Conservation (phyloP, 176 grass and related monocot species). For the Paspalum vaginatum region DNA sequence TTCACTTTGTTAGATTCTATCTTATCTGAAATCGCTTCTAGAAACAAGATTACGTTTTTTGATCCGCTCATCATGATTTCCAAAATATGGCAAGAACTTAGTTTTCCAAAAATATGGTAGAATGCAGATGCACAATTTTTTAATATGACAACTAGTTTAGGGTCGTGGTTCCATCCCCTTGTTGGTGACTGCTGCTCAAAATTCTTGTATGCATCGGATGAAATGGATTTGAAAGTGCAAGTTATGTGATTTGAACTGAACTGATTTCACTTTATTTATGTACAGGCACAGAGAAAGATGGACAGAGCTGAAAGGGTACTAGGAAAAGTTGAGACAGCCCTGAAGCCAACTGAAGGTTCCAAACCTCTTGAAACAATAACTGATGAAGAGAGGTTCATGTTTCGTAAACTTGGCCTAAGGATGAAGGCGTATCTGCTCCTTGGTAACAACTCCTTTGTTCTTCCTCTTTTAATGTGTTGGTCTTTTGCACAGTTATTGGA, state of each 20-base stretch:
- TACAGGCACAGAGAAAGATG: conserved; percentile 78
- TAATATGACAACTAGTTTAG: background rate
- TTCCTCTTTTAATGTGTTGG: background rate
- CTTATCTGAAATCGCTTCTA: background rate
- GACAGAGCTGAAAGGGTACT: conserved; percentile 75
- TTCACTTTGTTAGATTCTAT: conserved; percentile 21
- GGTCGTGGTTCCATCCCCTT: too few species aligned
- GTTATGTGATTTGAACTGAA: conserved; percentile 25
- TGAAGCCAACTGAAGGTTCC: conserved; percentile 65
- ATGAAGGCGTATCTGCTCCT: conserved; percentile 96
- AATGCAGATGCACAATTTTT: background rate
- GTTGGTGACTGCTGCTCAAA: background rate
- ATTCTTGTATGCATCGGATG: background rate
- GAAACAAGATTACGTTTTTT: conserved; percentile 18
- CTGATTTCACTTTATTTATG: conserved; percentile 23
- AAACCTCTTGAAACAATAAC: conserved; percentile 74
- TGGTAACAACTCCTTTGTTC: conserved; percentile 47
- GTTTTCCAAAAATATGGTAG: background rate
- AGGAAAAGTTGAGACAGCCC: conserved; percentile 81
- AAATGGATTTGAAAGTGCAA: conserved; percentile 12
- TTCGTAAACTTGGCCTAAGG: conserved; percentile 88
- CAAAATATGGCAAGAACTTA: background rate
- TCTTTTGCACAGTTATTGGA: background rate
- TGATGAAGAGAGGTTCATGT: conserved; percentile 96
- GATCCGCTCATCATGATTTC: conserved; percentile 7